These are phyloP conservation scores for Penicillium italicum DNA, from an alignment of 2,329 filamentous ascomycete species.

Conservation along the genomic window DNA sequence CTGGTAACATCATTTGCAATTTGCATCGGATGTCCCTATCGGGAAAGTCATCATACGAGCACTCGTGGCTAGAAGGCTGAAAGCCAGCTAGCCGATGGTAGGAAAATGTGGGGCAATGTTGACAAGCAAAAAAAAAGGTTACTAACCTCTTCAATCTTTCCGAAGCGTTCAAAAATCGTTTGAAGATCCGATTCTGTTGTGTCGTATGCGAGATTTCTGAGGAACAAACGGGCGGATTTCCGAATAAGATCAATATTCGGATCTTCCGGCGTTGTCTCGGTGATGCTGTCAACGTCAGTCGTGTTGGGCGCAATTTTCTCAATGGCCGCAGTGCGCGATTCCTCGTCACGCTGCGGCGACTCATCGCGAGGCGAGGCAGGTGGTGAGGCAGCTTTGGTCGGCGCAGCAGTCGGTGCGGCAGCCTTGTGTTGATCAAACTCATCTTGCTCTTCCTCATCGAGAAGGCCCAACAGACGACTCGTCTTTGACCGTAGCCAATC, in stretches of 20 bases:
- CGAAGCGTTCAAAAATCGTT: constrained; percentile 66
- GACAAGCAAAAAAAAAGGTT: constrained; percentile 13
- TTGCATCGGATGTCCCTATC: constrained; percentile 99
- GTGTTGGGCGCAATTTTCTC: constrained; percentile 13
- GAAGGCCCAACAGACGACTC: constrained; percentile 76
- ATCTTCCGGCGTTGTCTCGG: constrained; percentile 28
- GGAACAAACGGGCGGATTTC: constrained; percentile 73
- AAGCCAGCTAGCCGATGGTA: constrained; percentile 14
- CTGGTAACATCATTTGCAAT: constrained; percentile 81
- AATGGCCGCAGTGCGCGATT: constrained; percentile 22
- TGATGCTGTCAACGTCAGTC: constrained; percentile 14
- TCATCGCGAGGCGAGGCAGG: not conserved
- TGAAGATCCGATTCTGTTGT: constrained; percentile 73
- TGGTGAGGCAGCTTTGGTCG: not conserved
- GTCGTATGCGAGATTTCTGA: constrained; percentile 83
- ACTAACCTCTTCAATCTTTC: constrained; percentile 82
- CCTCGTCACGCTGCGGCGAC: constrained; percentile 9
- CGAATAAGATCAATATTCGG: constrained; percentile 60
- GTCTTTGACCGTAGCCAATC: constrained; percentile 92
- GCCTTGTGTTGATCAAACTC: constrained; percentile 35
- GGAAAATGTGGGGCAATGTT: not conserved
- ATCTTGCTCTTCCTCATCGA: constrained; percentile 61
- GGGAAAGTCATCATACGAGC: constrained; percentile 85
- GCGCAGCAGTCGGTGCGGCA: constrained; percentile 12
- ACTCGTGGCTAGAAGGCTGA: constrained; percentile 14